Percentiles rank a stretch among this genome's conserved stretches.
Evolutionary conservation across 2,329 filamentous ascomycete genomes (phyloP).

Genomic region (Pseudogymnoascus sp.): DNA sequence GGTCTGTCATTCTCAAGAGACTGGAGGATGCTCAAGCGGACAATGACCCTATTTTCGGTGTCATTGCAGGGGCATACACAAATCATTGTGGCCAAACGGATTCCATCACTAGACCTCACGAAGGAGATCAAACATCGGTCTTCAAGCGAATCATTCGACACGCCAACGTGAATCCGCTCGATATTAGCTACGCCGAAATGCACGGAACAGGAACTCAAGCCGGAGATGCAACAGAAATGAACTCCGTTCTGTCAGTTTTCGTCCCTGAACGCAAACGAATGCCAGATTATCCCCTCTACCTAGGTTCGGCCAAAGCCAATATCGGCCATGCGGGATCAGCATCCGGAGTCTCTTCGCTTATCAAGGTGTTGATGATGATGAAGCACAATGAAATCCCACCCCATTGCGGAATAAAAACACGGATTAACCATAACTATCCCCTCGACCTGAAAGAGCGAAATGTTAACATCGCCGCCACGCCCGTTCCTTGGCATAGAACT

Average conservation of each 20-base stretch:
- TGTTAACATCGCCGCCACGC: slow-evolving; percentile 18
- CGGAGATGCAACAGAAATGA: slow-evolving; percentile 74
- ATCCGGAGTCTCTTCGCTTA: slow-evolving; percentile 22
- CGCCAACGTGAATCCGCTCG: slow-evolving; percentile 61
- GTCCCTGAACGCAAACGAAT: slow-evolving; percentile 33
- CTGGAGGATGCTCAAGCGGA: slow-evolving; percentile 39
- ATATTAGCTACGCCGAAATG: slow-evolving; percentile 78
- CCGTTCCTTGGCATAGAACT: slow-evolving; percentile 26
- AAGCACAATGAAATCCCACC: slow-evolving; percentile 22
- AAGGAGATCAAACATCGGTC: slow-evolving; percentile 62
- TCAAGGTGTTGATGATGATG: slow-evolving; percentile 26
- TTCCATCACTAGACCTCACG: slow-evolving; percentile 75
- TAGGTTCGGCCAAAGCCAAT: slow-evolving; percentile 17
- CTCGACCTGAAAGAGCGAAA: slow-evolving; percentile 30
- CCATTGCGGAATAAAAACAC: slow-evolving; percentile 22
- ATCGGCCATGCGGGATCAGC: slow-evolving; percentile 21
- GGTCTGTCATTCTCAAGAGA: slow-evolving; percentile 39
- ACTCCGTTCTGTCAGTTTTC: not conserved
- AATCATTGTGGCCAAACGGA: slow-evolving; percentile 75
- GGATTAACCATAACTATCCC: slow-evolving; percentile 27
- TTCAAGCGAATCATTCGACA: slow-evolving; percentile 57
- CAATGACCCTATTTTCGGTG: slow-evolving; percentile 37
- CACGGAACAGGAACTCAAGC: slow-evolving; percentile 80
- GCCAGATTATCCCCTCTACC: slow-evolving; percentile 46
- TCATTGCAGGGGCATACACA: slow-evolving; percentile 62